These are phyloP conservation scores for Podaxis sp. DNA, from an alignment of 768 basidiomycete genomes.

Conservation along the genomic window DNA sequence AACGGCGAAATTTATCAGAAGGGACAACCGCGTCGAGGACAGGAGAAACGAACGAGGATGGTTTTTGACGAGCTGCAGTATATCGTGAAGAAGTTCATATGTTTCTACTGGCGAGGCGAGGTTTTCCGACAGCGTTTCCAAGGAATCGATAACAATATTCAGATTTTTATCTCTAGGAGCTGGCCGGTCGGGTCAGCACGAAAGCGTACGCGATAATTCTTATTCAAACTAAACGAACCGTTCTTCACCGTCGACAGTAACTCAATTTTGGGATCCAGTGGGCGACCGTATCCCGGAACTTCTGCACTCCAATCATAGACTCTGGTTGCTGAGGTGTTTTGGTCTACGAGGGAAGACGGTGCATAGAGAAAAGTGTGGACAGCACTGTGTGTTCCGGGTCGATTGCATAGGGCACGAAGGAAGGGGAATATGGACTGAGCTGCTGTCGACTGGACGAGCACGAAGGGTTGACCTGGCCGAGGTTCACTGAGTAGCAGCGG, in stretches of 20 bases:
- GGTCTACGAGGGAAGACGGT: slow-evolving; percentile 38
- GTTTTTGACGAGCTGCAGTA: slow-evolving; percentile 43
- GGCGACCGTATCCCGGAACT: slow-evolving; percentile 53
- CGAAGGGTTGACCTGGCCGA: slow-evolving; percentile 36
- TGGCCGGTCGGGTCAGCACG: slow-evolving; percentile 5
- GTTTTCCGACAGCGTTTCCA: slow-evolving; percentile 65
- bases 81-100: slow-evolving; percentile 48
- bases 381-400: slow-evolving; percentile 12
- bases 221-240: slow-evolving; percentile 28
- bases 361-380: slow-evolving; percentile 55
- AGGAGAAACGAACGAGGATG: slow-evolving; percentile 48
- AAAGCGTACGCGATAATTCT: neutral
- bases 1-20: slow-evolving; percentile 6
- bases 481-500: slow-evolving; percentile 1
- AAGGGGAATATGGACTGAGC: slow-evolving; percentile 60
- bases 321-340: slow-evolving; percentile 28
- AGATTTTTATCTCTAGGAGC: slow-evolving; percentile 45
- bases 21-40: neutral
- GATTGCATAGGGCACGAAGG: slow-evolving; percentile 39
- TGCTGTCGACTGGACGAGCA: slow-evolving; percentile 59
- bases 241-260: slow-evolving; percentile 44
- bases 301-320: slow-evolving; percentile 49
- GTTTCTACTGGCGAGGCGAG: slow-evolving; percentile 52
- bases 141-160: slow-evolving; percentile 69
- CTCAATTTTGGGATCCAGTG: slow-evolving; percentile 25